Conservation (phyloP, 2,329 filamentous ascomycete species). For the Epichloe uncinata region DNA sequence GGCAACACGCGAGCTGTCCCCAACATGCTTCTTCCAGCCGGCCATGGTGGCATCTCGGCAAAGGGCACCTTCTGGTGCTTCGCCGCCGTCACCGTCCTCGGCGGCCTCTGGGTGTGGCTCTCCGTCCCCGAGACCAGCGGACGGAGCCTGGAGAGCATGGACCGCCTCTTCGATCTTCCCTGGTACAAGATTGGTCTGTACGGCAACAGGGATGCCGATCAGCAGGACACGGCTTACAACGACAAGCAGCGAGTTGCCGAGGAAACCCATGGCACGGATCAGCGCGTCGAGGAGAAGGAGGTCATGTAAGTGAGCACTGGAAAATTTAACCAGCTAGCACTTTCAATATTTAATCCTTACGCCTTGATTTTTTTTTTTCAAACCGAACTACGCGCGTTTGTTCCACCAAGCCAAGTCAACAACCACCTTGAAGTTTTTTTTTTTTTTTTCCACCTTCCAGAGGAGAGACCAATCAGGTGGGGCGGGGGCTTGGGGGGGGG, state of each 20-base stretch:
- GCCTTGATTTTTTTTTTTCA: too few relatives aligned
- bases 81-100: conserved; percentile 51
- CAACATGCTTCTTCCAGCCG: conserved; percentile 50
- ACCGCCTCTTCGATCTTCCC: conserved; percentile 55
- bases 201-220: conserved; percentile 38
- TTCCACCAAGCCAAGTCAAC: too few relatives aligned
- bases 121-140: conserved; percentile 62
- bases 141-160: conserved; percentile 54
- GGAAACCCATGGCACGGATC: conserved; percentile 16
- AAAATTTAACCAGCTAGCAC: too few relatives aligned
- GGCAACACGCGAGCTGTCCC: conserved; percentile 64
- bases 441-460: too few relatives aligned
- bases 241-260: conserved; percentile 30
- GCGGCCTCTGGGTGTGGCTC: conserved; percentile 58
- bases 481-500: too few relatives aligned
- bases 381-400: too few relatives aligned
- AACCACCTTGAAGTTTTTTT: too few relatives aligned
- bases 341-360: too few relatives aligned
- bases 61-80: conserved; percentile 72
- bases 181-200: conserved; percentile 60
- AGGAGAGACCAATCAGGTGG: too few relatives aligned
- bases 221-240: conserved; percentile 26
- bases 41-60: conserved; percentile 35
- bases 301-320: too few relatives aligned
- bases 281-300: conserved; percentile 21